Evolutionary conservation across 768 basidiomycete species (phyloP), one percentile per base, ranked within the genome.

Genomic region (Leccinum broughii): DNA sequence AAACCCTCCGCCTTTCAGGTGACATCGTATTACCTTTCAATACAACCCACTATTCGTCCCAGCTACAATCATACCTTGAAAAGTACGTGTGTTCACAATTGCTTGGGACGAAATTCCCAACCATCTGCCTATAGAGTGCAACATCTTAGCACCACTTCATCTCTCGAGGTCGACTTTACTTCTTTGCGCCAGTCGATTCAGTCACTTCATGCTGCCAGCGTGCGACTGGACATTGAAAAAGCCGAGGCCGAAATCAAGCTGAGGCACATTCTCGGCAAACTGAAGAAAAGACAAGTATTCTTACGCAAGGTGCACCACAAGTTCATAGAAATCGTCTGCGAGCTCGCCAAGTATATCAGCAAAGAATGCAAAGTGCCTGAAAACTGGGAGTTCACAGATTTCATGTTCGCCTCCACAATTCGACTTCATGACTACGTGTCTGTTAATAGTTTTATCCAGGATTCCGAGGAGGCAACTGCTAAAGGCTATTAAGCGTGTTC

Each of bases 21-120:
- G 80, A 84, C 11, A 77, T 90, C 55, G 73, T 90, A 28, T 67
- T 92, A 6, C 90, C 90, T 2, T 70, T 92, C 53, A 92, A 92
- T 68, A 89, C 88, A 20, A 90, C 90, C 1, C 86, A 90, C 58
- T 92, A 92, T 70, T 76, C 88, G 4, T 64, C 83, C 15, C 87
- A 90, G 68, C 77, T 92, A n/a, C 75, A 78, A 49, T 74, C 79
- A 8, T 91, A 91, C 64, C 78, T 89, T 13, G 77, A 80, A 41
- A 79, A 77, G 88, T 90, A 68, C 62, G 83, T 66, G 2, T 22
- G 15, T 32, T 54, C 20, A 28, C 32, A 9, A n/a, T 17, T 54
- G 20, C 35, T 39, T 52, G 34, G 86, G 83, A 44, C 4, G 15
- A 22, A 11, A 26, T 49, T 3, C 5, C 20, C 22, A 20, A 54